Base-by-base conservation (phyloP, 1,284 basidiomycete species). In the Cryptococcus floricola region DNA sequence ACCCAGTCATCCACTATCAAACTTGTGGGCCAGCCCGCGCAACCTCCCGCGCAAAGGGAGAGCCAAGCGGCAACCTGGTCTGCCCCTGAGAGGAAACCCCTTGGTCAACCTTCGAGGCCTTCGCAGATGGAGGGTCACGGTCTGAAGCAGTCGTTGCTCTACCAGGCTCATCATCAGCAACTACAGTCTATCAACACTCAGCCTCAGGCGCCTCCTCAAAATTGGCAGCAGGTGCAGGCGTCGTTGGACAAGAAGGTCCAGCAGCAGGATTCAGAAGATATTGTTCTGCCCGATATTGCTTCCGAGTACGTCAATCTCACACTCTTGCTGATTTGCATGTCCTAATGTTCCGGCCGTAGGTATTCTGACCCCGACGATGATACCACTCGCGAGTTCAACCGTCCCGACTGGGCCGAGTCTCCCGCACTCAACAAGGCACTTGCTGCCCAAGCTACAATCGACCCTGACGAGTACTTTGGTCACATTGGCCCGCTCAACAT, bases 401-500 rank as follows among this genome's bases (percentile, higher is more conserved):
- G 85, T 82, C 61, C 92, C 86, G 4, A 81, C 82, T 97, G 94
- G 93, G 89, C 92, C 5, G 90, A 94, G 71, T 91, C 89, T 27
- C 91, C 92, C 14, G 86, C 88, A 67, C 81, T 97, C 34, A 81
- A 84, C 31, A 81, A 85, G 52, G 87, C 88, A 3, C 81, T 97
- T 57, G 81, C 87, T 64, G 80, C 83, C 53, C 92, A 96, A 77
- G 87, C 86, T 52, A 85, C 81, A 18, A 82, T 91, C 68, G 90
- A 97, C 73, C 94, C 93, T 2, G 92, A 95, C 75, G 87, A 91
- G 61, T 86, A 96, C 45, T 97, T 96, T 67, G 92, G 92, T 9
- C 83, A 84, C 16, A 87, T 97, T 66, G 84, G 83, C 58, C 88
- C 89, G 2, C 78, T 96, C 59, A 82, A 80, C 63, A 95, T 96